Base-by-base conservation (phyloP, 192 early-diverging fungal genomes). In the Backusella parvicylindrica region DNA sequence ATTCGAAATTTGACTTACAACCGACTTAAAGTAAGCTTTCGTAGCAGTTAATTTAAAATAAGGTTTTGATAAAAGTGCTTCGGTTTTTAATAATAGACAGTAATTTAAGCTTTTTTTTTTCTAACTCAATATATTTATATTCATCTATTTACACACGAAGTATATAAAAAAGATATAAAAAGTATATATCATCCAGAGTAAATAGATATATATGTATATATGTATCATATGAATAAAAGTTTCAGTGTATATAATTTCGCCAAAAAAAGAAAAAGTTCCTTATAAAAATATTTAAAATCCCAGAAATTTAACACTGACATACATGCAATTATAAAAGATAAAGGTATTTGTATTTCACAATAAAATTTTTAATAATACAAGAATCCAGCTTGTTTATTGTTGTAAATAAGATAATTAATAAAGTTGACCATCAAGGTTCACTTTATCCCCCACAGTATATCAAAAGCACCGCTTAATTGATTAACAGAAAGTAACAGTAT, bases 401-500 rank as follows among this genome's bases (percentile, higher is more conserved):
- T 60, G 9, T 60, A 60, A 26, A 28, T 60, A 60, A 60, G 28
- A 60, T 60, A 60, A 8, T 9, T 28, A 21, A 23, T 60, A 60
- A 60, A 60, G 1, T 0, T 11, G 23, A 26, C 53, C 53, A 60
- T 60, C 53, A 28, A 60, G 53, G 53, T 23, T 60, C 23, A 12
- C 23, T 60, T 12, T 28, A 60, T 60, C 53, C 53, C 53, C 43
- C 53, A 13, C 9, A 60, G 23, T 60, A 60, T 7, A 26, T 60
- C 12, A 21, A n/a, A 21, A 15, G 0, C 18, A 28, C n/a, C 9
- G 3, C 12, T 2, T 60, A 28, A 1, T 60, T 2, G 9, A 23
- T 70, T 70, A 70, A 68, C 76, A 77, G 21, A 77, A 64, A 30
- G 32, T 77, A 9, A 77, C 76, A 26, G 71, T 77, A 23, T 77